A percentile compares a stretch with the other conserved stretches of the same genome.
Conservation (phyloP, 345 rosid species). For the Citrus unshiu region DNA sequence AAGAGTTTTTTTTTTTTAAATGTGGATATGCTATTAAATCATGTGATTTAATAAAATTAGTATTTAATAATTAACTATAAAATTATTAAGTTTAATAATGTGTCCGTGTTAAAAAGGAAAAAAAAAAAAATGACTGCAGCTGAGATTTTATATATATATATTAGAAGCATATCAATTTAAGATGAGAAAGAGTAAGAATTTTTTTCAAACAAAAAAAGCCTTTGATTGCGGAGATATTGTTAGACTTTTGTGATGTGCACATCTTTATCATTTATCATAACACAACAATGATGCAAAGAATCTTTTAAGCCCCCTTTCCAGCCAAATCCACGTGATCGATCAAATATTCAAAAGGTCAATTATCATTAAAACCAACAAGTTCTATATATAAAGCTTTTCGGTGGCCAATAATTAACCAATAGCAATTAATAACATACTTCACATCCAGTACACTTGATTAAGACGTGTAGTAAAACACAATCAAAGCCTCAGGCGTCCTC, state of each 20-base stretch:
- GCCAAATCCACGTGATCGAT: constrained; percentile 2
- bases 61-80: no score
- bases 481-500: neutral
- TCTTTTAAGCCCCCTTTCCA: constrained; percentile 7
- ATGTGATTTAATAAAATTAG: no score
- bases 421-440: neutral
- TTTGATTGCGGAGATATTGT: constrained; percentile 23
- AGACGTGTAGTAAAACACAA: neutral
- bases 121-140: no score
- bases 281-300: neutral
- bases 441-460: neutral
- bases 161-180: no score
- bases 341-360: constrained; percentile 15
- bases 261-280: constrained; percentile 9
- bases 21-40: accelerated
- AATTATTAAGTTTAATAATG: no score
- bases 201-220: constrained; percentile 23
- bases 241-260: constrained; percentile 10
- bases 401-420: neutral
- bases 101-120: no score
- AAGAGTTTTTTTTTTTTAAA: no score
- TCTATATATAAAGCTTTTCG: neutral
- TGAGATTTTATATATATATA: no score
- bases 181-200: constrained; percentile 2
- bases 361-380: neutral